Evolutionary conservation across 1,284 basidiomycete genomes (phyloP).

Genomic region (Ganoderma resinaceum): DNA sequence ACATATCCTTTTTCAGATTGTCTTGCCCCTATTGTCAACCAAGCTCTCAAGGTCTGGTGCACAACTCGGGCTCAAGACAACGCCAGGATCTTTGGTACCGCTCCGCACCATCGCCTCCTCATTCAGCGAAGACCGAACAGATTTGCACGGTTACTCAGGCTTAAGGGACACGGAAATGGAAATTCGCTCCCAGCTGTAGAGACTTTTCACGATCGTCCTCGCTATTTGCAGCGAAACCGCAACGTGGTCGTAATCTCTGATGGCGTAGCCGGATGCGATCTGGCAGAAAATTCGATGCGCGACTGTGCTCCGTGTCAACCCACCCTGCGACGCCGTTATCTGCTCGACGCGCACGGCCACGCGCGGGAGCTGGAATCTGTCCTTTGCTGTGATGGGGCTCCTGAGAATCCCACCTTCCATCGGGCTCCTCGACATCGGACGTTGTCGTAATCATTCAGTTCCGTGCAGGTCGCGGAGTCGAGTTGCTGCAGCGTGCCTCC

Average conservation of each 20-base stretch:
- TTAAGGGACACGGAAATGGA: constrained; percentile 17
- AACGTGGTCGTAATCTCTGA: constrained; percentile 24
- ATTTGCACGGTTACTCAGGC: constrained; percentile 20
- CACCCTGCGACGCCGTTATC: constrained; percentile 25
- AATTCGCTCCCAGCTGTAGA: constrained; percentile 16
- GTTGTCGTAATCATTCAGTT: constrained; percentile 29
- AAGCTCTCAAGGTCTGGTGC: constrained; percentile 27
- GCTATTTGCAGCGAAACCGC: constrained; percentile 20
- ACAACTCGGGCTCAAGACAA: constrained; percentile 11
- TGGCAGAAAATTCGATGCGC: constrained; percentile 9
- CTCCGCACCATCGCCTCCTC: constrained; percentile 10
- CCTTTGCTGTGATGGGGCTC: constrained; percentile 17
- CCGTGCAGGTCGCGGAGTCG: constrained; percentile 20
- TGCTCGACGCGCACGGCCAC: not conserved
- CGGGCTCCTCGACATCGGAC: constrained; percentile 25
- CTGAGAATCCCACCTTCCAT: constrained; percentile 27
- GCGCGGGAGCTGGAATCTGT: constrained; percentile 16
- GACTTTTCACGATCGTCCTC: constrained; percentile 24
- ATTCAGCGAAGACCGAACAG: constrained; percentile 10
- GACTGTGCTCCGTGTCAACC: constrained; percentile 8
- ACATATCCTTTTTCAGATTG: not conserved
- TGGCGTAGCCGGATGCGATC: constrained; percentile 11
- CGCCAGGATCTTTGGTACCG: constrained; percentile 15
- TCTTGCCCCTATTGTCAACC: constrained; percentile 13
- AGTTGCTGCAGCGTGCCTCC: constrained; percentile 21